Conservation (phyloP, 352 stramenopile genomes). For the Globisporangium lucens region DNA sequence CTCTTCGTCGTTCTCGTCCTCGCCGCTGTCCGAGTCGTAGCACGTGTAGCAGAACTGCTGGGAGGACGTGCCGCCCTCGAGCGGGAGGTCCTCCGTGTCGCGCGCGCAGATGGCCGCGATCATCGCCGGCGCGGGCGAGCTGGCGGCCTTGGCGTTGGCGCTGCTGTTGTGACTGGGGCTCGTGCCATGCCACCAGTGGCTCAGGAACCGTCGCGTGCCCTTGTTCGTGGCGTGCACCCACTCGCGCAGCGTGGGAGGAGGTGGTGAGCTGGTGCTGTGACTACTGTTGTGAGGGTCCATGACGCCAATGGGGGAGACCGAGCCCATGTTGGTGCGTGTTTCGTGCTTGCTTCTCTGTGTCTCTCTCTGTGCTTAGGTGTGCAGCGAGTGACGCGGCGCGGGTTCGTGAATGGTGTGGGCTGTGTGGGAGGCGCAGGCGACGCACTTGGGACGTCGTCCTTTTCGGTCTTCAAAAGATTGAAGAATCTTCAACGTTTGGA, state of each 20-base stretch:
- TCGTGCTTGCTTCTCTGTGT: too few species aligned
- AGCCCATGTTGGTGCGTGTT: neutral
- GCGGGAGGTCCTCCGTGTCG: constrained; percentile 6
- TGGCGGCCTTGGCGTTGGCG: neutral
- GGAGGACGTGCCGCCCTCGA: neutral
- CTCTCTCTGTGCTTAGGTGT: neutral
- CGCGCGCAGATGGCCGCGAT: constrained; percentile 7
- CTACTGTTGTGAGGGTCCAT: neutral
- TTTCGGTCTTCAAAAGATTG: too few species aligned
- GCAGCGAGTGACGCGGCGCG: too few species aligned
- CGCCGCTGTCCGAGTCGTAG: constrained; percentile 13
- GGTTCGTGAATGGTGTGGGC: neutral
- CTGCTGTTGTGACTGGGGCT: neutral
- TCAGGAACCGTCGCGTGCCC: constrained; percentile 9
- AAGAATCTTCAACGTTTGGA: too few species aligned
- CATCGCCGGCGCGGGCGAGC: neutral
- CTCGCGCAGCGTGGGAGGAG: neutral
- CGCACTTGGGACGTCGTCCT: too few species aligned
- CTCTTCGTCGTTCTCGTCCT: neutral
- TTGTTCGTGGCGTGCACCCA: constrained; percentile 16
- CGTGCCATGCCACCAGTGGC: neutral
- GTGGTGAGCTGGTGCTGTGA: neutral
- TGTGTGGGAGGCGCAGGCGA: too few species aligned
- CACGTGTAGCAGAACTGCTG: constrained; percentile 13
- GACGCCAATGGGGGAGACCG: neutral